Base-by-base conservation (phyloP, 2,329 filamentous ascomycete genomes). In the Pseudopyricularia javanii region DNA sequence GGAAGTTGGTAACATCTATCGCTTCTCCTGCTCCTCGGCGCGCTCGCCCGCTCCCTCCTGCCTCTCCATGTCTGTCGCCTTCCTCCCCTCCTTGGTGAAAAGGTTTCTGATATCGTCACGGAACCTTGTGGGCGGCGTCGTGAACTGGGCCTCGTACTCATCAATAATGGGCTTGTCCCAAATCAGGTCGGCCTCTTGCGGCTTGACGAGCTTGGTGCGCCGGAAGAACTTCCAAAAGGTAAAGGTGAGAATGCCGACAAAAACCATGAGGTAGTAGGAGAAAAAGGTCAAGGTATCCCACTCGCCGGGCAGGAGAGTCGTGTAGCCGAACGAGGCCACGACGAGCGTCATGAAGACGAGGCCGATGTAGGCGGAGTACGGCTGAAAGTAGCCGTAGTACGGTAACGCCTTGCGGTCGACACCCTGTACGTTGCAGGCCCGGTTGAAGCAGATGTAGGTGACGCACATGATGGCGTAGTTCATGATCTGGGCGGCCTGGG, bases 221-320 rank as follows among this genome's bases (percentile, higher is more conserved):
- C 82, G 79, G 62, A 80, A 20, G 1, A 86, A 7, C 67, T 87
- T 88, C 80, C 81, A 88, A 59, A 71, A 70, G 20, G 74, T 51
- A 61, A 76, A 85, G 28, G 80, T 66, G 34, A 78, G 61, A 7
- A 74, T 72, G 0, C 74, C 73, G 24, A 82, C 62, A 14, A 80
- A 64, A 55, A 76, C 68, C 75, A 81, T 79, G 28, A 74, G 75
- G 64, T 82, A 82, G 67, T 77, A 76, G 17, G 70, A 65, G 63
- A 76, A 70, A 61, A 78, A 75, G 34, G 60, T 68, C 3, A 72
- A 65, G 17, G 71, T 67, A 24, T 65, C 63, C 73, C 80, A 83
- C 11, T 43, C 15, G 15, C 56, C 56, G 0, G 60, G 59, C 14
- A 55, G 54, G 61, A 79, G 78, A 1, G 72, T 66, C 4, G 68